These are phyloP conservation scores for Jacaranda mimosifolia DNA, from an alignment of 257 asterid genomes.

Conservation along the genomic window DNA sequence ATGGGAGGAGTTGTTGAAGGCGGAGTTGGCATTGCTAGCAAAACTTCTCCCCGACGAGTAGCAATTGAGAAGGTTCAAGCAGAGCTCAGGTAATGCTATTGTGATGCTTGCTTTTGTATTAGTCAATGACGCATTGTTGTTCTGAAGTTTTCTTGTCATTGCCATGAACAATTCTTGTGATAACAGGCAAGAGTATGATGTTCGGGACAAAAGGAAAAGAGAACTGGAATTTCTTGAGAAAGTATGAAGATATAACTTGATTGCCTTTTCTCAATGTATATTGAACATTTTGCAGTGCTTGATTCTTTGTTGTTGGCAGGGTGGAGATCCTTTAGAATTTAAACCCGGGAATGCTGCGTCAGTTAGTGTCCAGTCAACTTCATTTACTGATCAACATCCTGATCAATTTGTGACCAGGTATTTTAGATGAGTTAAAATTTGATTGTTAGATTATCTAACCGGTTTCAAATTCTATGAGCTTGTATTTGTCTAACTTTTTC, in stretches of 20 bases:
- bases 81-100: constrained; percentile 77
- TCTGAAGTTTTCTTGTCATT: constrained; percentile 25
- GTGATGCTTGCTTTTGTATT: constrained; percentile 38
- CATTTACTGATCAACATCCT: constrained; percentile 75
- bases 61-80: constrained; percentile 83
- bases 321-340: constrained; percentile 90
- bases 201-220: constrained; percentile 83
- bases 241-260: constrained; percentile 60
- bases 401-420: constrained; percentile 74
- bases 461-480: not conserved
- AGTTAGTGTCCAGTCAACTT: constrained; percentile 90
- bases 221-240: constrained; percentile 92
- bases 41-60: constrained; percentile 77
- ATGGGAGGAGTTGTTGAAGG: constrained; percentile 97
- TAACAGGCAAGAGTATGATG: constrained; percentile 83
- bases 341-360: constrained; percentile 70
- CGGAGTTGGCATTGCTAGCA: constrained; percentile 75
- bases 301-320: constrained; percentile 61
- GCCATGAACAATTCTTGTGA: constrained; percentile 33
- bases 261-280: constrained; percentile 29
- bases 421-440: constrained; percentile 16
- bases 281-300: constrained; percentile 36
- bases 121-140: constrained; percentile 22
- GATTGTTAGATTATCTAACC: not conserved
- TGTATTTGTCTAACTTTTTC: constrained; percentile 33